Percentiles rank a stretch among this genome's conserved stretches.
Evolutionary conservation across 179 eudicot genomes (phyloP).

Genomic region (Spinacia oleracea): DNA sequence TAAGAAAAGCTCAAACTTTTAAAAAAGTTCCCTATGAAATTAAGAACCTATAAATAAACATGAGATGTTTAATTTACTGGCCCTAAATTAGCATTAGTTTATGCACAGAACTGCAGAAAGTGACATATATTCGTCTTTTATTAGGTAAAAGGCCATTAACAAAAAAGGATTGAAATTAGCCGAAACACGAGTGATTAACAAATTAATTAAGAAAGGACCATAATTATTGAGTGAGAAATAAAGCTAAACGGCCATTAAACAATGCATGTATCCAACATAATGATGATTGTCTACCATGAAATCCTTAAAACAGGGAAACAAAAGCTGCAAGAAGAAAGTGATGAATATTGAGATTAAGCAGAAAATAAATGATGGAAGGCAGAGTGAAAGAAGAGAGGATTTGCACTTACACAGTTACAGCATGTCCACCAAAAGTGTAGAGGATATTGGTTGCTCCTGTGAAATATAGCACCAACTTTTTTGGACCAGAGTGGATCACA

Average conservation of each 20-base stretch:
- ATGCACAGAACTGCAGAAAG: neutral
- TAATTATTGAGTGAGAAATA: conserved; percentile 6
- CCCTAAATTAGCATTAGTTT: conserved; percentile 4
- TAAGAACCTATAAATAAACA: conserved; percentile 17
- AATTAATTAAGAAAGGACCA: conserved; percentile 10
- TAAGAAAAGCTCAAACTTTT: conserved; percentile 15
- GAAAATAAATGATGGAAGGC: neutral
- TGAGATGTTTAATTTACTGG: neutral
- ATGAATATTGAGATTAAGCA: neutral
- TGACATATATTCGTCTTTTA: conserved; percentile 12
- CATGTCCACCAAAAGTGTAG: conserved; percentile 60
- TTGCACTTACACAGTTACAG: conserved; percentile 50
- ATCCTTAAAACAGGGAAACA: conserved; percentile 22
- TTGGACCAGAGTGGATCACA: conserved; percentile 52
- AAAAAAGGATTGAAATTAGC: conserved; percentile 1
- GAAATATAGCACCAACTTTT: conserved; percentile 45
- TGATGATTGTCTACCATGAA: conserved; percentile 23
- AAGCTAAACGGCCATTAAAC: neutral
- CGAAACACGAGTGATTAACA: neutral
- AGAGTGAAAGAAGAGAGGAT: neutral
- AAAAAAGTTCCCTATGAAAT: conserved; percentile 21
- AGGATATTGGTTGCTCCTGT: conserved; percentile 56
- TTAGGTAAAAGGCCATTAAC: conserved; percentile 32
- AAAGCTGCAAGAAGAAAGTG: conserved; percentile 28
- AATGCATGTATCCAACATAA: conserved; percentile 22